Evolutionary conservation across 805 yeast species (phyloP).

Genomic region (Saccharomycodes ludwigii): DNA sequence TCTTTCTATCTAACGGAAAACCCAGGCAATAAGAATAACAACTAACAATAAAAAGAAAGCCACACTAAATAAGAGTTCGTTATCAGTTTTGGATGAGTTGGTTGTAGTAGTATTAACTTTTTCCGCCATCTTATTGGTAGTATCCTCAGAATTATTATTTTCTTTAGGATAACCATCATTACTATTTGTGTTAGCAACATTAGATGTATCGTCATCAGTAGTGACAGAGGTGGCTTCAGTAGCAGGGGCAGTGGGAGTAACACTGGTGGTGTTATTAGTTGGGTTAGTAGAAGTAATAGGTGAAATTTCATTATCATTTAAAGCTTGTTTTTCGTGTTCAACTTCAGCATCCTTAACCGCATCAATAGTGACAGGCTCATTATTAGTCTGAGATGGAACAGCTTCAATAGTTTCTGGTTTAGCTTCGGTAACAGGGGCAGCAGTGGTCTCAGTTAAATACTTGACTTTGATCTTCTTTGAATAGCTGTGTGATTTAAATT

Average conservation of each 20-base stretch:
- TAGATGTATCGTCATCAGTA: too few relatives aligned
- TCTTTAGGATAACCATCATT: too few relatives aligned
- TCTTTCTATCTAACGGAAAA: neutral
- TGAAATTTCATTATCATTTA: slow-evolving; percentile 4
- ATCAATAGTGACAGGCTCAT: slow-evolving; percentile 14
- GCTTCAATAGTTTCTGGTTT: slow-evolving; percentile 1
- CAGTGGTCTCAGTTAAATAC: slow-evolving; percentile 25
- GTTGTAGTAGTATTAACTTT: neutral
- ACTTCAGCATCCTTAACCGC: slow-evolving; percentile 9
- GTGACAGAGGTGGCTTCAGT: slow-evolving; percentile 23
- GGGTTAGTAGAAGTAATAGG: slow-evolving; percentile 10
- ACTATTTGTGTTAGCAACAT: too few relatives aligned
- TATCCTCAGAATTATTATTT: too few relatives aligned
- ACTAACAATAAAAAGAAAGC: slow-evolving; percentile 1
- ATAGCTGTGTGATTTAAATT: slow-evolving; percentile 39
- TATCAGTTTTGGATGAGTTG: neutral
- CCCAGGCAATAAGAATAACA: slow-evolving; percentile 1
- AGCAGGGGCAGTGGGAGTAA: too few relatives aligned
- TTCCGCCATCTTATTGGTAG: too few relatives aligned
- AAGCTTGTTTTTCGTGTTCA: slow-evolving; percentile 3
- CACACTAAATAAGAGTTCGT: slow-evolving; percentile 1
- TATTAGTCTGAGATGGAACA: slow-evolving; percentile 7
- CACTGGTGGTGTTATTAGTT: slow-evolving; percentile 33
- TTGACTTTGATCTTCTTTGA: slow-evolving; percentile 59
- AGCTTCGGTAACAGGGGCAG: slow-evolving; percentile 3